phyloP scores from a whole-genome alignment of 2,329 filamentous ascomycete genomes.

The Monilinia fructicola region DNA sequence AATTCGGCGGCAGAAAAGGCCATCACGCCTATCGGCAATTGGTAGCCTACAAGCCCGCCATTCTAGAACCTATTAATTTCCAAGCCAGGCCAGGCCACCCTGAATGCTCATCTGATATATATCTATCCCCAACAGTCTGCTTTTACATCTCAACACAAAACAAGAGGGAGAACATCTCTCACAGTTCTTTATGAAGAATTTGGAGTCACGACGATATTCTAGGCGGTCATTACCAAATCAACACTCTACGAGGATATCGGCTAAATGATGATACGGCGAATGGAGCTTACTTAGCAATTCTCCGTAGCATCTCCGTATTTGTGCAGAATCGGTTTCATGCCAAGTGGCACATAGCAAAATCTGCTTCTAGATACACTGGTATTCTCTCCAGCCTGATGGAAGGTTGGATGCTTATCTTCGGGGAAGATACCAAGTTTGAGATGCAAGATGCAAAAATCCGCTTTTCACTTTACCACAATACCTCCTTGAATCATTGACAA shows the following conservation, averaged over 20 bases:
- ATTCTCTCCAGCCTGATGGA: not conserved
- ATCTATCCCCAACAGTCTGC: not conserved
- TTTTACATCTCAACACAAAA: not conserved
- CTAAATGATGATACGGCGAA: not conserved
- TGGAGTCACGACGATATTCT: not conserved
- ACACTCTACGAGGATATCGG: conserved; percentile 1
- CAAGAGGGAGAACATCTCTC: not conserved
- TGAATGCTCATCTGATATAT: not conserved
- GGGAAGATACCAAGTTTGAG: not conserved
- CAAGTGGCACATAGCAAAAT: not conserved
- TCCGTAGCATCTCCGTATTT: conserved; percentile 15
- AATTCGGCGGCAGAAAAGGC: conserved; percentile 5
- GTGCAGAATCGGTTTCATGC: conserved; percentile 12
- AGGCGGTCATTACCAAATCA: conserved; percentile 7
- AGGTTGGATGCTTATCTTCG: not conserved
- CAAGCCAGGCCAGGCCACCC: not conserved
- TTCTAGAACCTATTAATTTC: not conserved
- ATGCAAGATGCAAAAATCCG: not conserved
- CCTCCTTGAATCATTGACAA: not conserved
- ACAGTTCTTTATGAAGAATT: not conserved
- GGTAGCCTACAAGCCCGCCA: not conserved
- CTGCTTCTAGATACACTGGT: not conserved
- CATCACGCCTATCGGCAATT: conserved; percentile 9
- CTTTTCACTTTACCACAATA: not conserved
- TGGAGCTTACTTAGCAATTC: not conserved